A percentile compares a stretch with the other conserved stretches of the same genome.
Evolutionary conservation across 345 rosid species (phyloP).

Genomic region (Murraya koenigii): DNA sequence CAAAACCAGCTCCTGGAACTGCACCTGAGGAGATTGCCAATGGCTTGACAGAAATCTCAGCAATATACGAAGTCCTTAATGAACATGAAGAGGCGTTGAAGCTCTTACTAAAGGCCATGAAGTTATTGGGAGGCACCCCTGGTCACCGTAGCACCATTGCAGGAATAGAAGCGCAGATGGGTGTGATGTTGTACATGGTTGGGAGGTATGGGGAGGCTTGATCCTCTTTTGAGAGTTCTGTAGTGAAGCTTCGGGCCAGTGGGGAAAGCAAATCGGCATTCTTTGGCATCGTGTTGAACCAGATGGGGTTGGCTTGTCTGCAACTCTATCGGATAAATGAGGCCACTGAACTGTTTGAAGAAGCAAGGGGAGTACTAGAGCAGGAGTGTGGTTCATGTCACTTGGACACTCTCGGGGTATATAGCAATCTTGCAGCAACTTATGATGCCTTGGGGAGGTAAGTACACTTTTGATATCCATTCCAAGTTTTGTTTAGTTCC

Average conservation of each 20-base stretch:
- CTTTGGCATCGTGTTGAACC: slow-evolving; percentile 52
- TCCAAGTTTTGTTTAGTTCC: slow-evolving; percentile 2
- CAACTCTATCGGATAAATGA: slow-evolving; percentile 51
- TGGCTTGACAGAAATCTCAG: slow-evolving; percentile 51
- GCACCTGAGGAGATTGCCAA: slow-evolving; percentile 44
- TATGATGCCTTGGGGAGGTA: slow-evolving; percentile 64
- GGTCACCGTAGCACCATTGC: slow-evolving; percentile 52
- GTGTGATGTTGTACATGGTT: slow-evolving; percentile 50
- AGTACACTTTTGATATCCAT: background rate
- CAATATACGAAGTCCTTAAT: slow-evolving; percentile 41
- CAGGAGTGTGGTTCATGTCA: slow-evolving; percentile 51
- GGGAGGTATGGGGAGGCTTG: slow-evolving; percentile 50
- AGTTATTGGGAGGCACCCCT: slow-evolving; percentile 43
- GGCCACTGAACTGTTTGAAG: slow-evolving; percentile 49
- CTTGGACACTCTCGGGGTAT: slow-evolving; percentile 53
- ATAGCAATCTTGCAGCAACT: slow-evolving; percentile 61
- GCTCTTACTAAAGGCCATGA: slow-evolving; percentile 47
- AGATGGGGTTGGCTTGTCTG: slow-evolving; percentile 57
- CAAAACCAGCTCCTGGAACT: slow-evolving; percentile 48
- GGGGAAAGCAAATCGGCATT: slow-evolving; percentile 51
- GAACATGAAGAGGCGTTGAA: slow-evolving; percentile 53
- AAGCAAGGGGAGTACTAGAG: slow-evolving; percentile 45
- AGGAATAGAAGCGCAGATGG: slow-evolving; percentile 61
- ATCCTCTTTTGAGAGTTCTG: slow-evolving; percentile 40
- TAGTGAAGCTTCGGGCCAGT: slow-evolving; percentile 39